Evolutionary conservation across 176 grass and related monocot species (phyloP).

Genomic region (Oryza meridionalis): DNA sequence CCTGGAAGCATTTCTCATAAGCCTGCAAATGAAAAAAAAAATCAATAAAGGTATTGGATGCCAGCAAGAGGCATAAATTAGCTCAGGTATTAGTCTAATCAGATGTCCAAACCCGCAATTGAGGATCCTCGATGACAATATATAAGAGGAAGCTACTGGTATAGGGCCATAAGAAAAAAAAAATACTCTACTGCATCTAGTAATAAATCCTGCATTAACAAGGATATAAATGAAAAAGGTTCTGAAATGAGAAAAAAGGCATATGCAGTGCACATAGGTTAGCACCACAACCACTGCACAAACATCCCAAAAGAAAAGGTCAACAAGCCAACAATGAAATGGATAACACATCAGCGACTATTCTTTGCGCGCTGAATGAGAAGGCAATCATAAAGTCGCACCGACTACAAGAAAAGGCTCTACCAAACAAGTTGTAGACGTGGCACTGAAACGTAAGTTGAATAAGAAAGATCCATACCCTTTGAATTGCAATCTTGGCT

Average conservation of each 20-base stretch:
- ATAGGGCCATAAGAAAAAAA: background rate
- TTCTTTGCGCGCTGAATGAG: background rate
- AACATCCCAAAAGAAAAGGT: background rate
- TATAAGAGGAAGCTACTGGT: background rate
- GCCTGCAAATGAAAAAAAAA: conserved; percentile 55
- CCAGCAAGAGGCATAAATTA: conserved; percentile 1
- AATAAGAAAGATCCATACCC: conserved; percentile 51
- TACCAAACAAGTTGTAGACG: background rate
- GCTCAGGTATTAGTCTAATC: background rate
- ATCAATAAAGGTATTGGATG: background rate
- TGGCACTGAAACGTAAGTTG: background rate
- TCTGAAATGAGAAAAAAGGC: background rate
- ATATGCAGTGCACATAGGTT: background rate
- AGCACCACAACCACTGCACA: background rate
- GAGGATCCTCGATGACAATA: background rate
- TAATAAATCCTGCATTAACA: conserved; percentile 7
- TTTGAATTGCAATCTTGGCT: conserved; percentile 90
- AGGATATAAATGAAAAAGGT: conserved; percentile 2
- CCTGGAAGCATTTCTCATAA: conserved; percentile 98
- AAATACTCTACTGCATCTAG: background rate
- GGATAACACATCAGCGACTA: background rate
- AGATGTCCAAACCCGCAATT: background rate
- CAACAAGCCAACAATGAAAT: background rate
- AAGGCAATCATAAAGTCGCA: conserved; percentile 25
- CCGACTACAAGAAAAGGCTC: background rate